These are phyloP conservation scores for Saccharomycopsis sp. DNA, from an alignment of 805 yeast species.

Conservation along the genomic window DNA sequence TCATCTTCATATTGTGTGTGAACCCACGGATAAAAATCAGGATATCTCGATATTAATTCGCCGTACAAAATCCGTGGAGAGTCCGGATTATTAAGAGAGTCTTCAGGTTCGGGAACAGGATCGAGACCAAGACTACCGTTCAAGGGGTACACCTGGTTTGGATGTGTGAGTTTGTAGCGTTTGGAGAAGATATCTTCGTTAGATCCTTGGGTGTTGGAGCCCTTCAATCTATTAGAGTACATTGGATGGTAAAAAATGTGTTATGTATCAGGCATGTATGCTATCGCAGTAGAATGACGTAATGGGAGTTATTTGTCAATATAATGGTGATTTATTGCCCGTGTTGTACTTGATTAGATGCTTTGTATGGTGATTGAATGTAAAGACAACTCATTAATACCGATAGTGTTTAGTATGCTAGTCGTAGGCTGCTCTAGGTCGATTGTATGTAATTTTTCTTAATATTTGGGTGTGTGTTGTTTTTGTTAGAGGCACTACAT, in stretches of 20 bases:
- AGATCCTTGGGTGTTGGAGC: constrained; percentile 2
- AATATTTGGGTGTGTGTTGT: no score
- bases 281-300: no score
- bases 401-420: no score
- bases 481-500: no score
- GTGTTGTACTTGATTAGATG: no score
- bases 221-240: background rate
- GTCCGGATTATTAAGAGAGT: background rate
- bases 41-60: constrained; percentile 34
- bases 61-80: background rate
- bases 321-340: no score
- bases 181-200: constrained; percentile 25
- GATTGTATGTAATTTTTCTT: no score
- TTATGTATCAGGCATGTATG: no score
- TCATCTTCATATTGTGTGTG: constrained; percentile 50
- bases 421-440: no score
- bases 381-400: no score
- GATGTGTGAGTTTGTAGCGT: constrained; percentile 30
- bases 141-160: constrained; percentile 31
- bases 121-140: constrained; percentile 10
- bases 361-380: no score
- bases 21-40: constrained; percentile 70
- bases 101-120: constrained; percentile 12
- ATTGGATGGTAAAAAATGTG: background rate
- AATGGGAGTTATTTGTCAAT: no score